Conservation (phyloP, 1,139 yeast genomes). For the Geotrichum australiense region DNA sequence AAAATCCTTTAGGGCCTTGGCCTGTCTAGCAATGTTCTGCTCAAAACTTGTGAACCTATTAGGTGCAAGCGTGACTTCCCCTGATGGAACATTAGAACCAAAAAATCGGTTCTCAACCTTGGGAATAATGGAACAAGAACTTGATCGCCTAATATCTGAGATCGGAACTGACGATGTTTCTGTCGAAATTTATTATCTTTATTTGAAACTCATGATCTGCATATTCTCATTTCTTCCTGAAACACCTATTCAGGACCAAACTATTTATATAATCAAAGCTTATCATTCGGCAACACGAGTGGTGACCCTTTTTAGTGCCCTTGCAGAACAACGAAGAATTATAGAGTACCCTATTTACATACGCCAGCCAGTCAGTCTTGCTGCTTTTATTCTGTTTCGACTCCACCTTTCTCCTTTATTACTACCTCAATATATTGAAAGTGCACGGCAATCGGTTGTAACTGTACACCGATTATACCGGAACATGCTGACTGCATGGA, state of each 20-base stretch:
- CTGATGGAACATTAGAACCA: conserved; percentile 86
- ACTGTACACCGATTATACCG: conserved; percentile 84
- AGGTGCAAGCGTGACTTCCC: conserved; percentile 79
- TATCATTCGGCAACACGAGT: conserved; percentile 76
- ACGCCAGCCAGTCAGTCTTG: conserved; percentile 75
- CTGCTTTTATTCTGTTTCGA: conserved; percentile 73
- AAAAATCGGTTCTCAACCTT: conserved; percentile 74
- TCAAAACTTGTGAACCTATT: conserved; percentile 75
- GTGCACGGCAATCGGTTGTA: conserved; percentile 88
- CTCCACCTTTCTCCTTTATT: conserved; percentile 74
- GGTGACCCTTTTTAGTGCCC: conserved; percentile 66
- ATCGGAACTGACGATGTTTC: conserved; percentile 51
- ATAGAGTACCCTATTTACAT: conserved; percentile 83
- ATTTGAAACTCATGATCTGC: conserved; percentile 74
- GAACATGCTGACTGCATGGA: conserved; percentile 88
- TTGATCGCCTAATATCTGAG: conserved; percentile 61
- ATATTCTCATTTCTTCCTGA: conserved; percentile 90
- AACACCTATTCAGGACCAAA: conserved; percentile 83
- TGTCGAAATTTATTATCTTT: conserved; percentile 74
- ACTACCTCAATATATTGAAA: conserved; percentile 70
- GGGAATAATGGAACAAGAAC: conserved; percentile 66
- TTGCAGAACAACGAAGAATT: conserved; percentile 60
- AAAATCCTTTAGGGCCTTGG: conserved; percentile 58
- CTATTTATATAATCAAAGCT: conserved; percentile 74
- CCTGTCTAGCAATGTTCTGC: conserved; percentile 73